A percentile compares a stretch with the other conserved stretches of the same genome.
Conservation (phyloP, 2,329 filamentous ascomycete species). For the Epichloe hybrida region DNA sequence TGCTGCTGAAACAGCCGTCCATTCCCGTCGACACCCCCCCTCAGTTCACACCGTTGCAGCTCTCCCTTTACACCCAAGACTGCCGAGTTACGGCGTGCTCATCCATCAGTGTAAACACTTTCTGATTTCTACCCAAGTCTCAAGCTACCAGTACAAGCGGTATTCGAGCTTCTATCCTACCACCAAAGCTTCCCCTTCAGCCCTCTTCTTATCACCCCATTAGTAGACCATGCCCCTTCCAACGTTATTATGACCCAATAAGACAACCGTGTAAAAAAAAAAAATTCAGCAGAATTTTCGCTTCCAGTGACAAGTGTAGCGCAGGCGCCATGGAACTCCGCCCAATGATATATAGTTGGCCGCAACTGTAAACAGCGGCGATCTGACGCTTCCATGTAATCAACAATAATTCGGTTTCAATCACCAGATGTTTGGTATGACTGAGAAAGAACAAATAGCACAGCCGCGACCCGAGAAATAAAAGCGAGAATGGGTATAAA, state of each 20-base stretch:
- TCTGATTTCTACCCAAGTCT: no score
- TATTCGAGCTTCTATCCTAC: no score
- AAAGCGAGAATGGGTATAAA: background rate
- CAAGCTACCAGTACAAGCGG: no score
- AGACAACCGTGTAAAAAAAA: background rate
- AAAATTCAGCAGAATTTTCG: background rate
- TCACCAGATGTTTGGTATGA: background rate
- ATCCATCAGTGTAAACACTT: no score
- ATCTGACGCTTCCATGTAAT: background rate
- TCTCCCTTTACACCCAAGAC: no score
- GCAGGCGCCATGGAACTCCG: conserved; percentile 12
- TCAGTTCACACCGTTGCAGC: no score
- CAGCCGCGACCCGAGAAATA: background rate
- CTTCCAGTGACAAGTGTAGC: background rate
- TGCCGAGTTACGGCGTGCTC: no score
- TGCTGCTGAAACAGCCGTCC: no score
- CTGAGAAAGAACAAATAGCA: background rate
- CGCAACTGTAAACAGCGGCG: background rate
- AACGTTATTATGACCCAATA: background rate
- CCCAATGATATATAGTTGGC: background rate
- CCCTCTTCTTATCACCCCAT: background rate
- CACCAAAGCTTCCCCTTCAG: no score
- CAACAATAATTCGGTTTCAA: background rate
- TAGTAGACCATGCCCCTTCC: background rate
- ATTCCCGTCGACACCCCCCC: no score